These are phyloP conservation scores for Ascochyta clinopodiicola DNA, from an alignment of 2,329 filamentous ascomycete genomes.

Conservation along the genomic window DNA sequence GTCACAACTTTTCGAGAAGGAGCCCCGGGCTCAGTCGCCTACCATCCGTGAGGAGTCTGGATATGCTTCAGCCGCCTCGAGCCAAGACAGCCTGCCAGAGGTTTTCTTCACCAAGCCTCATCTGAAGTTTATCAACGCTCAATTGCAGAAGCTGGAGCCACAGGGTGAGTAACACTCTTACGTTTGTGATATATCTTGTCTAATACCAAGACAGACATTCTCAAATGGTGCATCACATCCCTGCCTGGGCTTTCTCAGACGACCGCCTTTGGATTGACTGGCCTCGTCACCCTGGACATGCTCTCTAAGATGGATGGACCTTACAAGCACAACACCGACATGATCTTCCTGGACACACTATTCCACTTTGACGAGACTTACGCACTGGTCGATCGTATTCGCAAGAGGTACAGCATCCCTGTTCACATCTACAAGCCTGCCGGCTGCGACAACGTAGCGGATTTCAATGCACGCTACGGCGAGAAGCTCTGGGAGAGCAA, in stretches of 20 bases:
- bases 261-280: constrained; percentile 59
- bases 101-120: constrained; percentile 88
- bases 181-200: constrained; percentile 17
- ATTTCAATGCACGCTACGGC: constrained; percentile 85
- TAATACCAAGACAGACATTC: constrained; percentile 67
- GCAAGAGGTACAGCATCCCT: constrained; percentile 75
- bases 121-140: constrained; percentile 86
- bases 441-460: constrained; percentile 71
- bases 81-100: constrained; percentile 69
- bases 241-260: constrained; percentile 80
- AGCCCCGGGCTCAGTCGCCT: constrained; percentile 35
- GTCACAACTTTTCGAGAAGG: constrained; percentile 35
- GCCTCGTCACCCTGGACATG: constrained; percentile 65
- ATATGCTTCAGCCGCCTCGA: constrained; percentile 75
- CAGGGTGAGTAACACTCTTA: constrained; percentile 61
- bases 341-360: constrained; percentile 63
- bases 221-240: constrained; percentile 89
- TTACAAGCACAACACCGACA: constrained; percentile 61
- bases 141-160: constrained; percentile 85
- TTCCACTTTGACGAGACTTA: constrained; percentile 61
- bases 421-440: constrained; percentile 91
- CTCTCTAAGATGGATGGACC: constrained; percentile 73
- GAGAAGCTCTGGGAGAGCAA: constrained; percentile 83
- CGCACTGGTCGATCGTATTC: constrained; percentile 68
- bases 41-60: constrained; percentile 72